phyloP scores from a whole-genome alignment of 2,329 filamentous ascomycete genomes.

The Juglanconis oblonga region DNA sequence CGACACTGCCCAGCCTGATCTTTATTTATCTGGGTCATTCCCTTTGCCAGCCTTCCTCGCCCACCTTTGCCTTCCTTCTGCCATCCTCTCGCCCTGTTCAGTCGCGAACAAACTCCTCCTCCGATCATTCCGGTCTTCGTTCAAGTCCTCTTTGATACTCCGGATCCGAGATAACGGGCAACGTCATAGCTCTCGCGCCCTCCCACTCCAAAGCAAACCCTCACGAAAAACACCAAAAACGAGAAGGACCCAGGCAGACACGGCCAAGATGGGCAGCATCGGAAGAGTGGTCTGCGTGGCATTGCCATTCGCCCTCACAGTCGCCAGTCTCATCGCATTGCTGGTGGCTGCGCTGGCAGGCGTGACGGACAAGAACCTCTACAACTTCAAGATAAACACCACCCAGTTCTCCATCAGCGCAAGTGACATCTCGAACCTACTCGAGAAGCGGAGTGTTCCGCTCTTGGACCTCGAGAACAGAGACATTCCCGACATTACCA shows the following conservation, averaged over 20 bases:
- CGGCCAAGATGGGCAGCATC: conserved; percentile 29
- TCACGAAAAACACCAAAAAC: not conserved
- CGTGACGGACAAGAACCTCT: conserved; percentile 53
- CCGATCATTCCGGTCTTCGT: not conserved
- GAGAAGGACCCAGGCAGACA: not conserved
- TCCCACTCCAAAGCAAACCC: not conserved
- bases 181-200: no score
- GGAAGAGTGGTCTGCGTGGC: conserved; percentile 85
- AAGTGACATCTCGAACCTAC: conserved; percentile 33
- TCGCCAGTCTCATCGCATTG: conserved; percentile 71
- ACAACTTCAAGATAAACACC: conserved; percentile 60
- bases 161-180: no score
- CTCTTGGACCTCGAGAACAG: conserved; percentile 14
- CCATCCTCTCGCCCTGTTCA: conserved; percentile 4
- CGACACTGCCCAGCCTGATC: conserved; percentile 4
- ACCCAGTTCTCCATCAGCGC: conserved; percentile 55
- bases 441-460: conserved; percentile 19
- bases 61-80: not conserved
- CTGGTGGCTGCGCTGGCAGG: conserved; percentile 56
- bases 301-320: conserved; percentile 77
- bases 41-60: not conserved
- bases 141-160: not conserved
- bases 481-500: conserved; percentile 24
- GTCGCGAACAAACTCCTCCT: not conserved
- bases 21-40: conserved; percentile 11